These are phyloP conservation scores for Phytophthora litchii DNA, from an alignment of 352 stramenopile species.

Conservation along the genomic window DNA sequence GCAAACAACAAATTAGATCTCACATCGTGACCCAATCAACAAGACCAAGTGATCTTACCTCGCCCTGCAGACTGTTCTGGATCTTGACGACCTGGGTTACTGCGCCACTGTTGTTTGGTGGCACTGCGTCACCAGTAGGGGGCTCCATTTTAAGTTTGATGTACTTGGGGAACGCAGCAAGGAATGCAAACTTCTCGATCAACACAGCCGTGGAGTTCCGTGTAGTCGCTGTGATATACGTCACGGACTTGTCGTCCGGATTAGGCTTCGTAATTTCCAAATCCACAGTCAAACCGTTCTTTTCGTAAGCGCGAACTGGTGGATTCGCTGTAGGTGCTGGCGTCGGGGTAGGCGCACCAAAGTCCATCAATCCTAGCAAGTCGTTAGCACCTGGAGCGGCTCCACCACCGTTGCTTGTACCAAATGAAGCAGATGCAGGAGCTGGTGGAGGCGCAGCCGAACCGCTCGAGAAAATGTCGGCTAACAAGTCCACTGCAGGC, in stretches of 20 bases:
- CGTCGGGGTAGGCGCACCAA: conserved; percentile 48
- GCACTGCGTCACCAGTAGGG: conserved; percentile 92
- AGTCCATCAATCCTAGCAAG: conserved; percentile 79
- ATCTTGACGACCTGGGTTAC: conserved; percentile 97
- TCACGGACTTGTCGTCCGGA: conserved; percentile 91
- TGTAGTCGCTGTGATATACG: conserved; percentile 92
- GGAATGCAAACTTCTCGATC: conserved; percentile 94
- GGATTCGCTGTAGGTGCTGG: conserved; percentile 45
- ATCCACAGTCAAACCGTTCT: conserved; percentile 94
- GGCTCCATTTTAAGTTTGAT: conserved; percentile 98
- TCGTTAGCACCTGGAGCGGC: conserved; percentile 39
- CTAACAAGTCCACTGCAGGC: conserved; percentile 90
- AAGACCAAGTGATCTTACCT: conserved; percentile 47
- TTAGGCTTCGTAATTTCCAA: conserved; percentile 94
- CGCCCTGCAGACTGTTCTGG: conserved; percentile 94
- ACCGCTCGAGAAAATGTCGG: conserved; percentile 92
- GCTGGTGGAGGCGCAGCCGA: conserved; percentile 35
- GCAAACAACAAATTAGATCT: conserved; percentile 16
- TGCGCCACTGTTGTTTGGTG: conserved; percentile 70
- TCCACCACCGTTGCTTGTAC: conserved; percentile 22
- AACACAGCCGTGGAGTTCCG: conserved; percentile 89
- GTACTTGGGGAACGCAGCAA: conserved; percentile 97
- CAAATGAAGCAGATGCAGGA: conserved; percentile 18
- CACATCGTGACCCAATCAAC: background rate
- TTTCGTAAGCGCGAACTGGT: conserved; percentile 93